These are phyloP conservation scores for Phytophthora hibernalis DNA, from an alignment of 352 stramenopile genomes.

Conservation along the genomic window DNA sequence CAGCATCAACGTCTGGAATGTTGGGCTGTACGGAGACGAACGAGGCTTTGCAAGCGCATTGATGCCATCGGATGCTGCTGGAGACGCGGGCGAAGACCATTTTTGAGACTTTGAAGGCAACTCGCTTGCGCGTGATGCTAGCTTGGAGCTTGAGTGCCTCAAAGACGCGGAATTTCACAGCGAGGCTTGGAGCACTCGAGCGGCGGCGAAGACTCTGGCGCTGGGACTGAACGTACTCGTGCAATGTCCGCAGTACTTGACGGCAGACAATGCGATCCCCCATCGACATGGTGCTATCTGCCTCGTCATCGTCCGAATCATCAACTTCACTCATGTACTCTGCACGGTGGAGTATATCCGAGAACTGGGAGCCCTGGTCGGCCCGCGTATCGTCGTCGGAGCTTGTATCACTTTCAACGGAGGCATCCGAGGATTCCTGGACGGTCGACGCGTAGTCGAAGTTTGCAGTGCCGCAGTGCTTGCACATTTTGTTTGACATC, in stretches of 20 bases:
- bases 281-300: constrained; percentile 10
- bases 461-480: constrained; percentile 11
- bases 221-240: constrained; percentile 17
- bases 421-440: constrained; percentile 27
- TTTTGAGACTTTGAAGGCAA: constrained; percentile 56
- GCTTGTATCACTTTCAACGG: constrained; percentile 31
- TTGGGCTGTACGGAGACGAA: background rate
- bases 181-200: constrained; percentile 30
- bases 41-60: background rate
- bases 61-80: background rate
- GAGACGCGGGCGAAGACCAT: constrained; percentile 15
- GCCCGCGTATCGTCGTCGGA: constrained; percentile 52
- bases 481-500: constrained; percentile 9
- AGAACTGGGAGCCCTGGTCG: constrained; percentile 68
- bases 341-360: constrained; percentile 55
- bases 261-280: constrained; percentile 33
- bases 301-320: constrained; percentile 4
- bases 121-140: constrained; percentile 47
- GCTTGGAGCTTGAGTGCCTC: constrained; percentile 50
- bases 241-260: constrained; percentile 33
- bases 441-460: constrained; percentile 70
- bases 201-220: constrained; percentile 14
- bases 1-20: constrained; percentile 15
- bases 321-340: constrained; percentile 54
- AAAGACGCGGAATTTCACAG: constrained; percentile 54